phyloP scores from a whole-genome alignment of 345 rosid species.

The Adansonia digitata region DNA sequence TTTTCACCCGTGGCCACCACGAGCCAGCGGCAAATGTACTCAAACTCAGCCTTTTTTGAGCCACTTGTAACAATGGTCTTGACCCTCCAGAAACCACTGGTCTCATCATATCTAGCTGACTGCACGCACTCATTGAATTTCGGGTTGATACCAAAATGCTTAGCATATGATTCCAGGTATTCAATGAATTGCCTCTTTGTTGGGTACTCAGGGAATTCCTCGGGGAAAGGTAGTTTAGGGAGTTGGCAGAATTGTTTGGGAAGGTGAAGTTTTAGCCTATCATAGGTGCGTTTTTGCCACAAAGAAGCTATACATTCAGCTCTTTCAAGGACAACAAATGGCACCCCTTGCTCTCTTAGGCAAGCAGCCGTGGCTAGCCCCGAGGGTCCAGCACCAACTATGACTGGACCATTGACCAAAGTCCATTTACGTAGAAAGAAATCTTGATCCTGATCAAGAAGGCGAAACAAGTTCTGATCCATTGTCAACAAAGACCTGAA shows the following conservation, averaged over 20 bases:
- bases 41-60: conserved; percentile 45
- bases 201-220: conserved; percentile 70
- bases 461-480: conserved; percentile 43
- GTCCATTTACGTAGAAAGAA: conserved; percentile 41
- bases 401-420: conserved; percentile 73
- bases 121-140: conserved; percentile 77
- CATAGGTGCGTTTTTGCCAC: conserved; percentile 73
- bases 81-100: conserved; percentile 75
- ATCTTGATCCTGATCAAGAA: conserved; percentile 38
- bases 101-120: conserved; percentile 78
- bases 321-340: conserved; percentile 65
- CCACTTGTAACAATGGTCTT: conserved; percentile 41
- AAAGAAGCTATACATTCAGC: conserved; percentile 79
- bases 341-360: conserved; percentile 62
- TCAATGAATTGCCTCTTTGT: conserved; percentile 57
- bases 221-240: conserved; percentile 76
- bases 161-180: conserved; percentile 69
- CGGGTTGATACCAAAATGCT: conserved; percentile 58
- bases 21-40: conserved; percentile 88
- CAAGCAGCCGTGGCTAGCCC: conserved; percentile 87
- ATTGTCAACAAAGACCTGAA: conserved; percentile 15
- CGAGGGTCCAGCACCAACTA: conserved; percentile 84
- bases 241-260: conserved; percentile 82
- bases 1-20: conserved; percentile 96
- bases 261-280: conserved; percentile 79